These are phyloP conservation scores for Torrubiellomyces zombiae DNA, from an alignment of 2,329 filamentous ascomycete genomes.

Conservation along the genomic window DNA sequence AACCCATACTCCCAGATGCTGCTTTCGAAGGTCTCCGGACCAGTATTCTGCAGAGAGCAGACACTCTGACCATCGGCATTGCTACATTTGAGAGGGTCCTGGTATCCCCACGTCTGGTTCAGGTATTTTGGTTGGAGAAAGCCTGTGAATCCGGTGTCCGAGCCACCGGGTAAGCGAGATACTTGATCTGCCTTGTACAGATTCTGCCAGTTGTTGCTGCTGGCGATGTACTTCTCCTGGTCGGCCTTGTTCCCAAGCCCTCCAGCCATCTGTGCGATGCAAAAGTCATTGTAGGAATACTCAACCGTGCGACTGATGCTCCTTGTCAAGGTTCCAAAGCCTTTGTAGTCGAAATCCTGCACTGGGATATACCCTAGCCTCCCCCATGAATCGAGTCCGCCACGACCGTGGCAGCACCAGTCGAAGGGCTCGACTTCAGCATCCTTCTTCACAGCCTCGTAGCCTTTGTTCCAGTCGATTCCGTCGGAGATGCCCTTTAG, in stretches of 20 bases:
- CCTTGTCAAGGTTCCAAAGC: slow-evolving; percentile 53
- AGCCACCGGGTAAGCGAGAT: slow-evolving; percentile 33
- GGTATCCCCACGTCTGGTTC: slow-evolving; percentile 52
- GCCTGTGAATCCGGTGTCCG: slow-evolving; percentile 47
- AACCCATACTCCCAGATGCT: slow-evolving; percentile 61
- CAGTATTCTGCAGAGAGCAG: slow-evolving; percentile 43
- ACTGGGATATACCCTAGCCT: slow-evolving; percentile 52
- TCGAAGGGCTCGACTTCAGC: slow-evolving; percentile 53
- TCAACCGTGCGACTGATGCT: slow-evolving; percentile 59
- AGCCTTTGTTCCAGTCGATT: slow-evolving; percentile 51
- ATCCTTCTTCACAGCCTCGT: slow-evolving; percentile 55
- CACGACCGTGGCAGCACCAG: slow-evolving; percentile 55
- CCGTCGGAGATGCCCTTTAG: slow-evolving; percentile 45
- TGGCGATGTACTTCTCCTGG: slow-evolving; percentile 38
- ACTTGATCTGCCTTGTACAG: slow-evolving; percentile 44
- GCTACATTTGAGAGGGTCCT: slow-evolving; percentile 50
- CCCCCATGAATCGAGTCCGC: slow-evolving; percentile 59
- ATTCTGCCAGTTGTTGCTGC: slow-evolving; percentile 51
- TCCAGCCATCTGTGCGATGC: slow-evolving; percentile 45
- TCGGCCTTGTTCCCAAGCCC: slow-evolving; percentile 37
- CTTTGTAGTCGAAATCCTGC: slow-evolving; percentile 48
- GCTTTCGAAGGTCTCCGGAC: slow-evolving; percentile 55
- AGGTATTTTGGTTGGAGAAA: slow-evolving; percentile 54
- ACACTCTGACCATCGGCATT: slow-evolving; percentile 33
- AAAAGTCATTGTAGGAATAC: slow-evolving; percentile 65